Conservation (phyloP, 2,329 filamentous ascomycete genomes). For the Colletotrichum trifolii region DNA sequence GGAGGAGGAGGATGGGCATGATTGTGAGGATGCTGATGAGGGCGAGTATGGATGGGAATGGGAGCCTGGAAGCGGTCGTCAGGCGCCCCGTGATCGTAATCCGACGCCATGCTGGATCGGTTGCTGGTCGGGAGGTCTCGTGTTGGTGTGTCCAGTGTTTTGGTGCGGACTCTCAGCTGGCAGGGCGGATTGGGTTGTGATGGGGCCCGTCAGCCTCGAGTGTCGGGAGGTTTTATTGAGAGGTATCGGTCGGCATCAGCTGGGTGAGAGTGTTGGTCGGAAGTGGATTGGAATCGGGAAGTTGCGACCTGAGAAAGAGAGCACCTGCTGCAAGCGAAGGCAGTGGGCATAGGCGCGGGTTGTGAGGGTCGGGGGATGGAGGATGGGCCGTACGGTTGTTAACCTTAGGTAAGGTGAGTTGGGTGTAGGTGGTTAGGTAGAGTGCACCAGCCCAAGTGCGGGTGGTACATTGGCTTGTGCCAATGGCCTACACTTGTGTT, state of each 20-base stretch:
- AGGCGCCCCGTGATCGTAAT: slow-evolving; percentile 56
- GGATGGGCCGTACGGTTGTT: slow-evolving; percentile 29
- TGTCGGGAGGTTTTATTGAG: slow-evolving; percentile 33
- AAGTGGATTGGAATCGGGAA: slow-evolving; percentile 22
- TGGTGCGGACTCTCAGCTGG: slow-evolving; percentile 36
- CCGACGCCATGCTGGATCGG: slow-evolving; percentile 54
- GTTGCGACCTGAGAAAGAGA: slow-evolving; percentile 11
- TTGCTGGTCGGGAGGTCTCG: background rate
- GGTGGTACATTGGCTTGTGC: too few species aligned
- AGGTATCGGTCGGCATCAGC: slow-evolving; percentile 38
- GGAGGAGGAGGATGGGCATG: too few species aligned
- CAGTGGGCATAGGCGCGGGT: slow-evolving; percentile 3
- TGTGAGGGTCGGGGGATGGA: slow-evolving; percentile 30
- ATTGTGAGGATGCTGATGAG: too few species aligned
- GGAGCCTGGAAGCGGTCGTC: slow-evolving; percentile 50
- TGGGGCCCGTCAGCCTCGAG: slow-evolving; percentile 37
- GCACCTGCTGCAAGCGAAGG: slow-evolving; percentile 11
- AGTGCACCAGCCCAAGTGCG: too few species aligned
- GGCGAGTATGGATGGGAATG: too few species aligned
- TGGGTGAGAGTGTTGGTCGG: slow-evolving; percentile 18
- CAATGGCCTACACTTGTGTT: too few species aligned
- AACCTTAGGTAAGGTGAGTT: slow-evolving; percentile 29
- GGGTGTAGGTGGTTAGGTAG: background rate
- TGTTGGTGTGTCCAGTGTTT: slow-evolving; percentile 20
- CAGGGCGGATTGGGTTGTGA: slow-evolving; percentile 23